These are phyloP conservation scores for Botrytis medusae DNA, from an alignment of 2,329 filamentous ascomycete genomes.

Conservation along the genomic window DNA sequence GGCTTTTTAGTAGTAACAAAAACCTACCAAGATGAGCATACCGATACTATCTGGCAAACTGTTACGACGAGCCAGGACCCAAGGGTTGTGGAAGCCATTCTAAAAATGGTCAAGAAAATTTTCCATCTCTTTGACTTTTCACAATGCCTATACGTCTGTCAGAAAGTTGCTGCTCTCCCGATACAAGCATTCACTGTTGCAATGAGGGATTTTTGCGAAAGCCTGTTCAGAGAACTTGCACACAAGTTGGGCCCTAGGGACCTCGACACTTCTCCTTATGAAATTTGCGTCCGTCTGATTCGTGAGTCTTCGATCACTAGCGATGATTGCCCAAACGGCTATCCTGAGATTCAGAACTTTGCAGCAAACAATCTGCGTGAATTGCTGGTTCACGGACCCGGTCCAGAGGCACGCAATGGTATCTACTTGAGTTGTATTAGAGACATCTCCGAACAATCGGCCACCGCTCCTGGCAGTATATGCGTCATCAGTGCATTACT, in stretches of 20 bases:
- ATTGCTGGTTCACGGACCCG: constrained; percentile 58
- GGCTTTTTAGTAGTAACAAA: constrained; percentile 81
- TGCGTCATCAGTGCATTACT: constrained; percentile 59
- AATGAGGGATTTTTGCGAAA: constrained; percentile 62
- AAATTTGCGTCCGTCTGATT: constrained; percentile 64
- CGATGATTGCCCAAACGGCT: constrained; percentile 54
- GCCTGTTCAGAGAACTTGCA: constrained; percentile 47
- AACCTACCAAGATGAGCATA: constrained; percentile 69
- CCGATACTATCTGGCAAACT: constrained; percentile 81
- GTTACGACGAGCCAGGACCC: constrained; percentile 80
- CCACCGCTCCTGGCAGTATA: constrained; percentile 70
- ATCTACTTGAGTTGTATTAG: constrained; percentile 67
- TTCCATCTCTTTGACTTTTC: constrained; percentile 50
- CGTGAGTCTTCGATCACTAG: constrained; percentile 65
- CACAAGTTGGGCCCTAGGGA: constrained; percentile 46
- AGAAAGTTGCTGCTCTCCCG: constrained; percentile 66
- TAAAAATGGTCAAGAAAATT: constrained; percentile 60
- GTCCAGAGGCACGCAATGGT: constrained; percentile 54
- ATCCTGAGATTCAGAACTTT: constrained; percentile 62
- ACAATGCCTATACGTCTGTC: constrained; percentile 63
- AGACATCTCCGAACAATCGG: constrained; percentile 64
- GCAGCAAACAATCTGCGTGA: constrained; percentile 60
- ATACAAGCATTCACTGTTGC: constrained; percentile 60
- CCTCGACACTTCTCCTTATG: constrained; percentile 50
- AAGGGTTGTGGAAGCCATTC: constrained; percentile 76